Evolutionary conservation across 768 basidiomycete genomes (phyloP), one percentile per base, ranked within the genome.

Genomic region (Lentinula lateritia): DNA sequence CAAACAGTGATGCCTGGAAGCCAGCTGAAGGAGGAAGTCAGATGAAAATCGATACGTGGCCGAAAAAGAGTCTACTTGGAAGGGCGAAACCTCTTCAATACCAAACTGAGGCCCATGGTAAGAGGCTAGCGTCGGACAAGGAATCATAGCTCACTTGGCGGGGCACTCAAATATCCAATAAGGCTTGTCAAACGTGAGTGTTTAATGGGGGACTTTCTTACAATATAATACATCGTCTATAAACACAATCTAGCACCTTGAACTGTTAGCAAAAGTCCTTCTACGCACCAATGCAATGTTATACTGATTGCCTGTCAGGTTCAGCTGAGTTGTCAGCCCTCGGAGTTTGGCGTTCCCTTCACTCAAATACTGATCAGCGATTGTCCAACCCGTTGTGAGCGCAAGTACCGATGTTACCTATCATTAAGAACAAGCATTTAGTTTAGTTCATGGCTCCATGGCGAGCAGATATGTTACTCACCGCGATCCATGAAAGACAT

Each of bases 181-280:
- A 6, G 82, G 82, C 84, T 83, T 64, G 63, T n/a, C 43, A 46
- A 39, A 32, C 43, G 15, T 35, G 56, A 48, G 9, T 28, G 54
- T 60, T 15, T 23, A n/a, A n/a, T n/a, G n/a, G n/a, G n/a, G 56
- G 20, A 39, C 71, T 23, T 23, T 23, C 84, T 59, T 66, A 88
- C 87, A 45, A 89, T 80, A 68, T 88, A 89, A 66, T 81, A 90
- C 82, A 86, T 85, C 0, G 86, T 88, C 87, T 89, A 57, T 32
- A 35, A 35, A 9, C 20, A 2, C 28, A 28, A 4, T 34, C 32
- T 3, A 28, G 28, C 28, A 58, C 18, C 6, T 9, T 32, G 35
- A 32, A 2, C 16, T 8, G 34, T n/a, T 9, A 18, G 58, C 20
- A 2, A 3, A 23, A 16, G 28, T 32, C 16, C 41, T 46, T 9